Percentiles rank a stretch among this genome's conserved stretches.
These are phyloP conservation scores for Salix viminalis DNA, from an alignment of 345 rosid genomes.

Conservation along the genomic window DNA sequence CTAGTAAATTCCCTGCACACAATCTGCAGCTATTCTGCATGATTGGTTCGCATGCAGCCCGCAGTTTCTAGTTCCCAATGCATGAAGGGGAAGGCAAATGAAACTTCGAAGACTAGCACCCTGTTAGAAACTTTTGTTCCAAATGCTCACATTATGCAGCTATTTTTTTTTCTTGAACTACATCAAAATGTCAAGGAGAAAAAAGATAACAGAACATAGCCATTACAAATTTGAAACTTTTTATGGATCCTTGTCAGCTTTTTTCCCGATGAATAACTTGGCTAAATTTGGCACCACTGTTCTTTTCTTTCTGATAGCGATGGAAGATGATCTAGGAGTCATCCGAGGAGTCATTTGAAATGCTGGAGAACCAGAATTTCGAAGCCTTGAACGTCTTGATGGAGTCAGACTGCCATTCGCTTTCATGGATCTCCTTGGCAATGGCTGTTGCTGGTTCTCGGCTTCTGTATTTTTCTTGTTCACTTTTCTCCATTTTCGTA, in stretches of 20 bases:
- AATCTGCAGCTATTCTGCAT: no score
- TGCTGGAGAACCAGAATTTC: constrained; percentile 48
- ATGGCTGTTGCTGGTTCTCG: constrained; percentile 17
- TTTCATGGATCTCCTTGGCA: constrained; percentile 33
- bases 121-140: background rate
- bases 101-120: background rate
- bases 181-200: background rate
- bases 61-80: background rate
- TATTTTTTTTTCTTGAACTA: background rate
- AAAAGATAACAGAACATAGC: background rate
- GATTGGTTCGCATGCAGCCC: background rate
- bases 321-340: constrained; percentile 35
- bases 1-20: background rate
- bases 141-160: background rate
- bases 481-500: constrained; percentile 32
- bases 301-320: constrained; percentile 53
- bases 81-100: background rate
- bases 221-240: background rate
- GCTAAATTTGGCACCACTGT: constrained; percentile 53
- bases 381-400: constrained; percentile 31
- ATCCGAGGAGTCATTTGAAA: constrained; percentile 22
- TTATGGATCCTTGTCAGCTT: constrained; percentile 11
- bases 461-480: constrained; percentile 22
- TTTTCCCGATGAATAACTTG: constrained; percentile 49
- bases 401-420: constrained; percentile 36